Evolutionary conservation across 2,329 filamentous ascomycete genomes (phyloP), one percentile per base, ranked within the genome.

Genomic region (Paecilomyces sp.): DNA sequence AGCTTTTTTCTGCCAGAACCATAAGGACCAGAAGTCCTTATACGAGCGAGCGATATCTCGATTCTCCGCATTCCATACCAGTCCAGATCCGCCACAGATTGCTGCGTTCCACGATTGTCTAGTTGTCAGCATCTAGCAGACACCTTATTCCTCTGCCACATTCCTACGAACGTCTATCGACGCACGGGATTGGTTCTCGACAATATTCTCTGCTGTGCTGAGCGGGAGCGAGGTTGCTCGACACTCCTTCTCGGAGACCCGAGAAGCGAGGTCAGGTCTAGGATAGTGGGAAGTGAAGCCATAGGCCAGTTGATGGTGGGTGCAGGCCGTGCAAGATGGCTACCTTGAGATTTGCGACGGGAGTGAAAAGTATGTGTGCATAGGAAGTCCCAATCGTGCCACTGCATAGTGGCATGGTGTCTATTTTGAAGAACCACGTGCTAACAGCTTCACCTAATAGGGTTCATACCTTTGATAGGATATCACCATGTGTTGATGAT

Each of bases 401-500:
- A 33, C 60, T 24, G 60, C 56, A 28, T 1, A 9, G 3, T 15
- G 51, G 7, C 3, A n/a, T 30, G 22, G 12, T 25, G 51, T 6
- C 51, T 53, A 30, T 13, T 53, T 4, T 9, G 9, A 25, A 1
- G 9, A n/a, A 28, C 24, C 47, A 51, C 47, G 34, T 31, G 34
- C 55, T 59, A 12, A 31, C 7, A n/a, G 31, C 54, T 24, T 57
- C n/a, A 24, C 47, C 31, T 36, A 6, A 13, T 54, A 84, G 81
- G 83, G 68, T 77, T 86, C 68, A 77, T 87, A 74, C 83, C 84
- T 61, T 80, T 85, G 72, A 77, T 88, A 65, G 85, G 85, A 63
- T 88, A 86, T 85, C 85, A 88, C 71, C 85, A 99, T 85, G 89
- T 97, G 65, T 85, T 99, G 75, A 99, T 99, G 94, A 91, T 99